Conservation (phyloP, 2,329 filamentous ascomycete species). For the Aspergillus aculeatus region DNA sequence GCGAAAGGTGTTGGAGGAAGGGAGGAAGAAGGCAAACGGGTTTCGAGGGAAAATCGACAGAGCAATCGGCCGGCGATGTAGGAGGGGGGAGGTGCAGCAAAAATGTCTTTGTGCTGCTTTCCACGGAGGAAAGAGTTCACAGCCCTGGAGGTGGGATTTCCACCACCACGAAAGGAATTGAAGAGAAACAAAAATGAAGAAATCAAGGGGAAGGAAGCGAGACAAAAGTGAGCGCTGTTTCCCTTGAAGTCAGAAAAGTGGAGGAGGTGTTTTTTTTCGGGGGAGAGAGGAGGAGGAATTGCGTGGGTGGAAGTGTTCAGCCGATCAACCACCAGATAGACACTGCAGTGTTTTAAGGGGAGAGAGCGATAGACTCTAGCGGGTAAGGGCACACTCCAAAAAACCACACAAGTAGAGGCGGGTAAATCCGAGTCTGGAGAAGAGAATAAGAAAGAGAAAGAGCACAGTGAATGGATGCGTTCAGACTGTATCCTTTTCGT, state of each 20-base stretch:
- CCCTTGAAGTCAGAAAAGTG: constrained; percentile 13
- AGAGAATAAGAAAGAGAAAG: neutral
- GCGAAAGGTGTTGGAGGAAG: constrained; percentile 4
- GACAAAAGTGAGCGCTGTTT: constrained; percentile 10
- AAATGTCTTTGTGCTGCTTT: constrained; percentile 21
- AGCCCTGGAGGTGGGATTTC: neutral
- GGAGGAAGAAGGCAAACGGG: constrained; percentile 7
- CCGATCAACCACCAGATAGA: constrained; percentile 20
- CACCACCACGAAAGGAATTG: constrained; percentile 8
- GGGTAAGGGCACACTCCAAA: constrained; percentile 24
- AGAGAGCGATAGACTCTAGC: constrained; percentile 24
- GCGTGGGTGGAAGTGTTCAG: neutral
- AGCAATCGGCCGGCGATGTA: constrained; percentile 24
- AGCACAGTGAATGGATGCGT: constrained; percentile 1
- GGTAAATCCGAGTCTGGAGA: constrained; percentile 2
- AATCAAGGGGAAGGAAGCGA: neutral
- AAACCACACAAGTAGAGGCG: constrained; percentile 18
- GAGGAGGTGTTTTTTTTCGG: constrained; percentile 12
- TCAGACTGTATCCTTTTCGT: neutral
- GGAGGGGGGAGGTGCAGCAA: constrained; percentile 12
- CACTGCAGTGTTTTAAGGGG: constrained; percentile 23
- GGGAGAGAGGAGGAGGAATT: neutral
- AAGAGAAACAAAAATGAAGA: constrained; percentile 7
- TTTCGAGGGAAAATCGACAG: constrained; percentile 12
- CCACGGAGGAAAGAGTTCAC: constrained; percentile 9